Evolutionary conservation across 257 asterid genomes (phyloP).

Genomic region (Coffea canephora): DNA sequence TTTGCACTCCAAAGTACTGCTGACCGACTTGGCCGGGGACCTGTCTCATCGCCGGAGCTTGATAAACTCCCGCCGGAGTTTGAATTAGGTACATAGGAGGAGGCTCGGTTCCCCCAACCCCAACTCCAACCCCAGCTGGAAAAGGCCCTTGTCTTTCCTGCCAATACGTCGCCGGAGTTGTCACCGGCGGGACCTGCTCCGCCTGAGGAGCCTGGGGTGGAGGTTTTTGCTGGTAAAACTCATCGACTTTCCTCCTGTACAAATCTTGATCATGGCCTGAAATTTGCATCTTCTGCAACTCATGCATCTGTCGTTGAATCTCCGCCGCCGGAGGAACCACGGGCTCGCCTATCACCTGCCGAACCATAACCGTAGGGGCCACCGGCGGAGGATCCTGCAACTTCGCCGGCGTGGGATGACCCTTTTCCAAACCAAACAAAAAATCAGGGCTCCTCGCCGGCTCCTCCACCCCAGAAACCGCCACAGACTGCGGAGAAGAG

Average conservation of each 20-base stretch:
- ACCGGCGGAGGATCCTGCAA: constrained; percentile 21
- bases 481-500: constrained; percentile 20
- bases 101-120: constrained; percentile 12
- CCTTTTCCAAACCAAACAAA: constrained; percentile 38
- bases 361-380: constrained; percentile 12
- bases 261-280: constrained; percentile 29
- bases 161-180: constrained; percentile 22
- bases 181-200: constrained; percentile 10
- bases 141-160: constrained; percentile 24
- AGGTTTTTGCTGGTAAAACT: constrained; percentile 23
- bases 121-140: constrained; percentile 11
- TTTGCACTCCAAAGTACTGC: constrained; percentile 36
- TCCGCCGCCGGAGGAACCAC: constrained; percentile 25
- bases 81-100: constrained; percentile 33
- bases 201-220: constrained; percentile 16
- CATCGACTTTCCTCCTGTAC: constrained; percentile 13
- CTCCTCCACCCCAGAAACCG: constrained; percentile 10
- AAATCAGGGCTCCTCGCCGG: constrained; percentile 26
- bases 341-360: constrained; percentile 29
- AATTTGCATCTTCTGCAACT: constrained; percentile 34
- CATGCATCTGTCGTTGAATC: constrained; percentile 36
- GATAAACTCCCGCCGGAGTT: constrained; percentile 33
- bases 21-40: constrained; percentile 35
- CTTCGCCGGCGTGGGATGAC: constrained; percentile 17
- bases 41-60: constrained; percentile 24